Evolutionary conservation across 116 monocot species (phyloP).

Genomic region (Zostera marina): DNA sequence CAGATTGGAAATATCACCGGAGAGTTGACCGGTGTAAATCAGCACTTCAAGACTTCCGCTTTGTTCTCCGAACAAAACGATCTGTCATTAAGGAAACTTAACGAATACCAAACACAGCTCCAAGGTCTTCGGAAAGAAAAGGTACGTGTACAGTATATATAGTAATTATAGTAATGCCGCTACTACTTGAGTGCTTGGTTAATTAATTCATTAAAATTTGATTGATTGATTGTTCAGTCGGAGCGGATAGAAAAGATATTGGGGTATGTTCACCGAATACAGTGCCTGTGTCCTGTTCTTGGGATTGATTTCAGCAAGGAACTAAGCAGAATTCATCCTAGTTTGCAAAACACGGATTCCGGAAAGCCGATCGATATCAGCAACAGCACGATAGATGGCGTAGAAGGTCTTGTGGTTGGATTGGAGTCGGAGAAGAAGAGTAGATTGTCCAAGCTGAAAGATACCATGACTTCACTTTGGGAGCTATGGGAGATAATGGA

Average conservation of each 20-base stretch:
- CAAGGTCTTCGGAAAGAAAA: conserved; percentile 73
- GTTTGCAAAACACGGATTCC: conserved; percentile 41
- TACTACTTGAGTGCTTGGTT: not conserved
- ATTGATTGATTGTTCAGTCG: conserved; percentile 29
- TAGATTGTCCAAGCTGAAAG: conserved; percentile 14
- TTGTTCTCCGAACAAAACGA: conserved; percentile 34
- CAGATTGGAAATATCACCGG: conserved; percentile 61
- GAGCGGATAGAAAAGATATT: conserved; percentile 58
- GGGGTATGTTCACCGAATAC: conserved; percentile 67
- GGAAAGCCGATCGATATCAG: conserved; percentile 59
- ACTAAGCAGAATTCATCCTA: conserved; percentile 66
- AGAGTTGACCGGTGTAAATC: conserved; percentile 35
- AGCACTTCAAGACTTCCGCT: not conserved
- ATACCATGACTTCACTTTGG: conserved; percentile 7
- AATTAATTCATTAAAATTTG: not conserved
- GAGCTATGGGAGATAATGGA: conserved; percentile 90
- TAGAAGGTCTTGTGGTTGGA: conserved; percentile 25
- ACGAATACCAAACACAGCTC: conserved; percentile 49
- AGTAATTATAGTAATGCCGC: too few species aligned
- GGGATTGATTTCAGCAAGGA: conserved; percentile 56
- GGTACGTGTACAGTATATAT: conserved; percentile 24
- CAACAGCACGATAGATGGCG: conserved; percentile 53
- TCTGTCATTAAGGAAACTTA: conserved; percentile 63
- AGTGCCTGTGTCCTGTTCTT: conserved; percentile 64
- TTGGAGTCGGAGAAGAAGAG: conserved; percentile 49